Evolutionary conservation across 352 stramenopile genomes (phyloP), one percentile per base, ranked within the genome.

Genomic region (Thraustotheca clavata): DNA sequence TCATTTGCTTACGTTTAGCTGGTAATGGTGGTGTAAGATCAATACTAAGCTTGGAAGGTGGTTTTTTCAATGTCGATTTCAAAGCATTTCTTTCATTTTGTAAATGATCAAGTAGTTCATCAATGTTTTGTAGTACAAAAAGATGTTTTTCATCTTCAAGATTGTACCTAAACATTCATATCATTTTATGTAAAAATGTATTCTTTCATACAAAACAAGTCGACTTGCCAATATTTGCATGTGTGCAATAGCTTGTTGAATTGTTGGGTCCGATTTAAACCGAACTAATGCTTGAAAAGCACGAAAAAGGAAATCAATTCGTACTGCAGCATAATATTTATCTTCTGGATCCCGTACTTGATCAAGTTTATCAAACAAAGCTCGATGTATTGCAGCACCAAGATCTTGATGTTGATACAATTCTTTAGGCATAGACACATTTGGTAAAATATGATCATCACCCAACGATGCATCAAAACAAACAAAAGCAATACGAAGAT

Each of bases 341-440:
- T 52, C 27, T 39, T 29, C 3, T 18, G 46, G 7, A 66, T 47
- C 18, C 59, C 50, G 62, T 76, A 88, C 46, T 78, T 18, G 24
- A 81, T 59, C 31, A 9, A 7, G 6, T 6, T 76, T 73, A 41
- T 89, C 77, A 20, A 80, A 71, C 14, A 91, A 41, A 31, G 78
- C 80, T 29, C 76, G 76, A 62, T 91, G 80, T 48, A 91, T 73
- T 1, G 82, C 80, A n/a, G 82, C 79, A n/a, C 80, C 82, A 60
- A 88, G 77, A 55, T 91, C 78, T 69, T 89, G 82, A 41, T 91
- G 82, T 4, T 78, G 68, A 40, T 89, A 89, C 27, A 52, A 71
- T 0, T 74, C 76, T 39, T 83, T 82, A 0, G 46, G 49, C 18
- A 69, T 35, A 31, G 40, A 7, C 68, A 48, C 20, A 7, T 18